Evolutionary conservation across 257 asterid genomes (phyloP), one percentile per base, ranked within the genome.

Genomic region (Solanum dulcamara): DNA sequence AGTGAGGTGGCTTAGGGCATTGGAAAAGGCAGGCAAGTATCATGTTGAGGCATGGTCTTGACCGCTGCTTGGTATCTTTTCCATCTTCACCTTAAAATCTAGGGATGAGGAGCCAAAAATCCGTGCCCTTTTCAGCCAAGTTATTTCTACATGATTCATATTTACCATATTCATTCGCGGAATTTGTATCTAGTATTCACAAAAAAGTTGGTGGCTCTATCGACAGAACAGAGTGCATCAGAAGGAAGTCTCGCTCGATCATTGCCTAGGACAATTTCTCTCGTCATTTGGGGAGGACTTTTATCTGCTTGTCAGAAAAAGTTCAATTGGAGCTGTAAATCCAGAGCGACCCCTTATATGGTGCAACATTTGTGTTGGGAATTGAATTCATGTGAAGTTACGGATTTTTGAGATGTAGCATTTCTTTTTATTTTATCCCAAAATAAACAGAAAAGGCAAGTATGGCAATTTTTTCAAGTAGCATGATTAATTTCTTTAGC

Each of bases 1-100:
- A 22, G 84, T 80, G 28, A 90, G 90, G 88, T 93, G 97, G 97
- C 93, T 95, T 74, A 88, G 93, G 53, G 88, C 91, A 4, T 86
- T 94, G 88, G 99, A 94, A 79, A 94, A 90, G 89, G 96, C 95
- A 33, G 94, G 97, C 59, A 95, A 91, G 88, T 95, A 95, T 87
- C 94, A 92, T 87, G 95, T 95, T 22, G 99, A 97, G 89, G 96
- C 98, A 83, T 97, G 99, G 99, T 92, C 97, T 89, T 92, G 84
- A 90, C 32, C 50, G 35, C 82, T 46, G 20, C n/a, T 24, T n/a
- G n/a, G 42, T 46, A 46, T 7, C 8, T 77, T 37, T 17, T 44
- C 42, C 83, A 15, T 30, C 55, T 46, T 74, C 59, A 46, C 62
- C 42, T 46, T 26, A 46, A 42, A 42, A 42, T 28, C 33, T 24